Evolutionary conservation across 2,329 filamentous ascomycete genomes (phyloP).

Genomic region (Lecanicillium sp.): DNA sequence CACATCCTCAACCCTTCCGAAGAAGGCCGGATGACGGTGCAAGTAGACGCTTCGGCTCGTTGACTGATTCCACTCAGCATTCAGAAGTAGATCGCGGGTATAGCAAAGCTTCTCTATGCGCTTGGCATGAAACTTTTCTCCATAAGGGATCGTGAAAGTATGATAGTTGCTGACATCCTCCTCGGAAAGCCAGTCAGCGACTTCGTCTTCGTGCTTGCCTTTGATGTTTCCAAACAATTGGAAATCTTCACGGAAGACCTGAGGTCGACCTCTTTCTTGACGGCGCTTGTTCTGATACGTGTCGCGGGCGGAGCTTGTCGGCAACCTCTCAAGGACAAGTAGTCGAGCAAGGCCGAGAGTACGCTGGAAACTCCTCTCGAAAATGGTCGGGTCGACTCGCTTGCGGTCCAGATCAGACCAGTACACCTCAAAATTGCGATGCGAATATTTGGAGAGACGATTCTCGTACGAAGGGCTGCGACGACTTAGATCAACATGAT

Average conservation of each 20-base stretch:
- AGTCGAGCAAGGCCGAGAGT: conserved; percentile 74
- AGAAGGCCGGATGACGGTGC: conserved; percentile 81
- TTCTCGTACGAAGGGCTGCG: conserved; percentile 85
- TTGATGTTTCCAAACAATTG: conserved; percentile 67
- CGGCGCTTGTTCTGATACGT: conserved; percentile 65
- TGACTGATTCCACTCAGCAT: conserved; percentile 78
- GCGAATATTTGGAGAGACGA: conserved; percentile 77
- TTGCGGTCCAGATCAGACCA: conserved; percentile 70
- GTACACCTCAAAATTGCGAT: conserved; percentile 77
- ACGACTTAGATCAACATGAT: conserved; percentile 71
- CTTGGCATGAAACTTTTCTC: conserved; percentile 53
- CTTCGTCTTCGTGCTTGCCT: conserved; percentile 68
- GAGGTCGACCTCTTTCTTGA: conserved; percentile 64
- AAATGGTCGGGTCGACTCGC: conserved; percentile 80
- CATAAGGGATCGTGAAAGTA: conserved; percentile 67
- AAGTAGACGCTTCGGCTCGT: conserved; percentile 70
- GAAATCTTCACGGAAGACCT: conserved; percentile 35
- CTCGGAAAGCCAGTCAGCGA: conserved; percentile 75
- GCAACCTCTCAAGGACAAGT: conserved; percentile 72
- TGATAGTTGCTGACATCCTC: conserved; percentile 76
- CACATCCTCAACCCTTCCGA: conserved; percentile 68
- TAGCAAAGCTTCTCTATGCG: conserved; percentile 79
- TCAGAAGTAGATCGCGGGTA: conserved; percentile 73
- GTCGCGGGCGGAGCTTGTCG: conserved; percentile 62
- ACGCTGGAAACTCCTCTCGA: conserved; percentile 70